phyloP scores from a whole-genome alignment of 352 stramenopile genomes.

The Pythium diclinum region DNA sequence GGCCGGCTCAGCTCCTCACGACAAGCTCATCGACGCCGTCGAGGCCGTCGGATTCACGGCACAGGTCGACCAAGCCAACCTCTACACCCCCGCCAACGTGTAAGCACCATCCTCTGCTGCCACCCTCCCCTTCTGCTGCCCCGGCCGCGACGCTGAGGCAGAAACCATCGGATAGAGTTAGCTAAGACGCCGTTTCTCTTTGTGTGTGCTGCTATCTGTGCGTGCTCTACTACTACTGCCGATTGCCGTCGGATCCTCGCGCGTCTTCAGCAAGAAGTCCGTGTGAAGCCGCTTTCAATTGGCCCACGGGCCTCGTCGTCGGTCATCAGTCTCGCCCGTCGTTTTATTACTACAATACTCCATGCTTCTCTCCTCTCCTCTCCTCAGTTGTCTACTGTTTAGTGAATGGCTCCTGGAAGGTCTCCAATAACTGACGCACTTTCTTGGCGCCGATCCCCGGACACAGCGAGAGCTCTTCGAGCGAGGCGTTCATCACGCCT shows the following conservation, averaged over 20 bases:
- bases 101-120: conserved; percentile 36
- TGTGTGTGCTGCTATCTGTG: conserved; percentile 4
- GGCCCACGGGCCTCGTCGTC: background rate
- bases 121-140: background rate
- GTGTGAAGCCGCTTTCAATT: background rate
- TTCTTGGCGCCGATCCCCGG: conserved; percentile 95
- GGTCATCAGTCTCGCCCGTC: background rate
- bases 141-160: background rate
- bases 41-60: conserved; percentile 70
- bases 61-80: conserved; percentile 33
- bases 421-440: conserved; percentile 90
- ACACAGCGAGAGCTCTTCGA: conserved; percentile 93
- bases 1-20: conserved; percentile 49
- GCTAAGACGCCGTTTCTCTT: conserved; percentile 11
- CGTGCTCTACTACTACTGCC: background rate
- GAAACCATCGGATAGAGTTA: background rate
- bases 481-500: conserved; percentile 85
- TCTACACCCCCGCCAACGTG: conserved; percentile 41
- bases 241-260: background rate
- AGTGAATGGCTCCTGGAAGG: conserved; percentile 92
- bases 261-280: conserved; percentile 2
- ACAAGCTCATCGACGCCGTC: conserved; percentile 53
- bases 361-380: conserved; percentile 10
- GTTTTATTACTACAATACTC: conserved; percentile 12
- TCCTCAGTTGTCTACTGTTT: conserved; percentile 36